phyloP scores from a whole-genome alignment of 2,329 filamentous ascomycete species.

The Neoascochyta sp. region DNA sequence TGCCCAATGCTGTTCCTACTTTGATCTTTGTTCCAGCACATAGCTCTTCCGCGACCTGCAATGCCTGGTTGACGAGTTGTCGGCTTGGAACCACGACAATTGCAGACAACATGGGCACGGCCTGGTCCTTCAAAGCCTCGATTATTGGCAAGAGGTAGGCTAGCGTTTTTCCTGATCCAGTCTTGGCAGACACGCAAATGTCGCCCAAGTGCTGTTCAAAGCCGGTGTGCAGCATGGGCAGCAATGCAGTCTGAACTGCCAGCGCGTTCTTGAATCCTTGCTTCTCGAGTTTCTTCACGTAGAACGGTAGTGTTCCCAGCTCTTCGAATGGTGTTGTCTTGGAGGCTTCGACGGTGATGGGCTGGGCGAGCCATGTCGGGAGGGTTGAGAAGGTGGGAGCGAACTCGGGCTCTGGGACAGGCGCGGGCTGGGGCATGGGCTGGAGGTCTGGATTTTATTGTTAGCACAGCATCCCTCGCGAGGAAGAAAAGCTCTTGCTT shows the following conservation, averaged over 20 bases:
- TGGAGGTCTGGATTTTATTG: constrained; percentile 58
- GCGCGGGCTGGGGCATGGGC: constrained; percentile 75
- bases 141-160: constrained; percentile 87
- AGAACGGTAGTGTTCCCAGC: constrained; percentile 60
- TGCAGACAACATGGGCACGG: constrained; percentile 66
- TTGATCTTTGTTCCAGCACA: constrained; percentile 72
- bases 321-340: constrained; percentile 59
- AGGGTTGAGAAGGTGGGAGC: constrained; percentile 72
- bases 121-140: constrained; percentile 64
- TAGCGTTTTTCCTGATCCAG: constrained; percentile 92
- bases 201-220: constrained; percentile 65
- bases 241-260: constrained; percentile 72
- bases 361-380: constrained; percentile 75
- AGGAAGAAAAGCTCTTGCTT: constrained; percentile 1
- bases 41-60: constrained; percentile 67
- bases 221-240: constrained; percentile 73
- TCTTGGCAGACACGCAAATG: constrained; percentile 85
- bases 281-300: constrained; percentile 60
- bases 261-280: constrained; percentile 70
- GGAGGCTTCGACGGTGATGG: constrained; percentile 63
- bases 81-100: constrained; percentile 86
- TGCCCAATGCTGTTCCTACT: constrained; percentile 79
- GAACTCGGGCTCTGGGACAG: constrained; percentile 54
- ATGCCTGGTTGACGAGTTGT: constrained; percentile 83
- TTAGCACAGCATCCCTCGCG: constrained; percentile 1